Evolutionary conservation across 352 stramenopile genomes (phyloP), one percentile per base, ranked within the genome.

Genomic region (Phytophthora megakarya): DNA sequence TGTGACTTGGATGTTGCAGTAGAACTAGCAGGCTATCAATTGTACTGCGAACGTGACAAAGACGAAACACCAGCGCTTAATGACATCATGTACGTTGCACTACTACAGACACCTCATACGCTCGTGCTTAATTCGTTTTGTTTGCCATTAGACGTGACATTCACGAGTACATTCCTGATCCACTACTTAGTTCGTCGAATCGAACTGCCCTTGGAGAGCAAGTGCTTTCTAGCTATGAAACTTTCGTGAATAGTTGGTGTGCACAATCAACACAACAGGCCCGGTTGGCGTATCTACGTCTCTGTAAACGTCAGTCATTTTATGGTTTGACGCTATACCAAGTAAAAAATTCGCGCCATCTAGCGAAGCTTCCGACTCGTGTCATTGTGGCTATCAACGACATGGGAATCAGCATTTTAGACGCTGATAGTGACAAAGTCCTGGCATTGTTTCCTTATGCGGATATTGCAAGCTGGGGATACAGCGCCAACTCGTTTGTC

Each of bases 401-500:
- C 54, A 86, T 88, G 50, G 84, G 82, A 2, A 73, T 96, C 22
- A 56, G 76, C 6, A 67, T 93, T 32, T 65, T 95, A 18, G 78
- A 80, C 38, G 69, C 78, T 4, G 65, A 77, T 22, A 88, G 76
- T 40, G 82, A 91, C 39, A 73, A 84, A 54, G 60, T 86, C 12
- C 46, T 96, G 16, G 61, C 70, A n/a, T 57, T 89, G 15, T 91
- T 86, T 58, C 60, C 74, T 13, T 95, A 93, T 55, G 67, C 67
- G 18, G 76, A 90, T 23, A 77, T 96, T 39, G 77, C 79, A 9
- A 95, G 63, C 22, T 96, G 88, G 88, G 86, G 88, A 5, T 90
- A 94, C 62, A 92, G 77, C 33, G 53, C 72, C 25, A 90, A 82
- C 35, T 84, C 81, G 5, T 96, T 96, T 65, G 88, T 96, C 15